A percentile compares a stretch with the other conserved stretches of the same genome.
Conservation (phyloP, 768 basidiomycete species). For the Lentinula boryana region DNA sequence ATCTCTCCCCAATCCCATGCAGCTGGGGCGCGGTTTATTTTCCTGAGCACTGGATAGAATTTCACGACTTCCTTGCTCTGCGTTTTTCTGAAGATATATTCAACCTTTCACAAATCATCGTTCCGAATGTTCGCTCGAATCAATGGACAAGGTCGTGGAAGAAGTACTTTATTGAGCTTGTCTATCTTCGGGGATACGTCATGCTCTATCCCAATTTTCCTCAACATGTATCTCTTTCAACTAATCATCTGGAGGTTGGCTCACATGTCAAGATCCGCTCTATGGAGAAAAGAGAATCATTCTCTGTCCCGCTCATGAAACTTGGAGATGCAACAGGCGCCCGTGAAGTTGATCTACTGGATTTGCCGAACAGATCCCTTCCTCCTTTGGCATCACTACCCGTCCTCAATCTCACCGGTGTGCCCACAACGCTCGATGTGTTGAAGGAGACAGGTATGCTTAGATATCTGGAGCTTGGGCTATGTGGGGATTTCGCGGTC, state of each 20-base stretch:
- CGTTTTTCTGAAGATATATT: slow-evolving; percentile 50
- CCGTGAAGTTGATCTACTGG: slow-evolving; percentile 34
- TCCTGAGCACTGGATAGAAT: slow-evolving; percentile 83
- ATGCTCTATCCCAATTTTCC: slow-evolving; percentile 89
- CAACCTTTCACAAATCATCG: slow-evolving; percentile 38
- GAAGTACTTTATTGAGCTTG: slow-evolving; percentile 83
- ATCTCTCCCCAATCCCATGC: slow-evolving; percentile 83
- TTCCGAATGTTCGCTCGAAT: slow-evolving; percentile 76
- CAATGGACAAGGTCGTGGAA: slow-evolving; percentile 83
- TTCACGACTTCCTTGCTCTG: slow-evolving; percentile 69
- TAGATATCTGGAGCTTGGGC: background rate
- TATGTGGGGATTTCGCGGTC: background rate
- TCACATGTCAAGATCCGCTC: slow-evolving; percentile 66
- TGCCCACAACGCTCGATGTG: background rate
- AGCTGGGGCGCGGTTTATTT: slow-evolving; percentile 93
- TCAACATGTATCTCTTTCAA: slow-evolving; percentile 69
- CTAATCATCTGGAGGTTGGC: slow-evolving; percentile 86
- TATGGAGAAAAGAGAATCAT: slow-evolving; percentile 54
- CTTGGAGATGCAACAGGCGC: slow-evolving; percentile 16
- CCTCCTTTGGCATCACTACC: slow-evolving; percentile 54
- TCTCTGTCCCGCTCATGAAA: slow-evolving; percentile 66
- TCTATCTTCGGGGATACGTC: slow-evolving; percentile 73
- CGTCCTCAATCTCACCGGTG: slow-evolving; percentile 62
- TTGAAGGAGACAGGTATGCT: background rate
- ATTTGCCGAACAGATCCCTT: slow-evolving; percentile 56